These are phyloP conservation scores for Hypoxylon intermedium DNA, from an alignment of 495 filamentous ascomycete genomes.

Conservation along the genomic window DNA sequence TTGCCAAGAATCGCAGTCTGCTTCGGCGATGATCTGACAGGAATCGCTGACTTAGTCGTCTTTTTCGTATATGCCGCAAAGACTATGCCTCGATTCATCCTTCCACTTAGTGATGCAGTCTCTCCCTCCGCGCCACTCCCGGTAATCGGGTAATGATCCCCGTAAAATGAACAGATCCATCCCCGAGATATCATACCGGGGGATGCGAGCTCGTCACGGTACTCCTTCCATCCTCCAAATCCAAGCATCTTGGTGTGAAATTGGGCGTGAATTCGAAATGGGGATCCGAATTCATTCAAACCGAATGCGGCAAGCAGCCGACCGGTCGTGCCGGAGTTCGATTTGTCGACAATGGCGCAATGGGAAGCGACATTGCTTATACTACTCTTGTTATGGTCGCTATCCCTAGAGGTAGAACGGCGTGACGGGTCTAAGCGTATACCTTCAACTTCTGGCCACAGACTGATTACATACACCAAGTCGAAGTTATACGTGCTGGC, in stretches of 20 bases:
- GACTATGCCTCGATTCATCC: slow-evolving; percentile 47
- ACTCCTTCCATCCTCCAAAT: slow-evolving; percentile 50
- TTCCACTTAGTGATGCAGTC: not conserved
- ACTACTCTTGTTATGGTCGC: not conserved
- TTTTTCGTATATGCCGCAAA: slow-evolving; percentile 49
- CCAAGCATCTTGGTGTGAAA: slow-evolving; percentile 49
- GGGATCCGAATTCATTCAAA: slow-evolving; percentile 42
- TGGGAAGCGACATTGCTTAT: not conserved
- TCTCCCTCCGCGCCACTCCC: not conserved
- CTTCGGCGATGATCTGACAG: slow-evolving; percentile 25
- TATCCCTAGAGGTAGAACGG: not conserved
- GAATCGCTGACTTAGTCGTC: slow-evolving; percentile 32
- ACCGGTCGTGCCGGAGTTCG: slow-evolving; percentile 39
- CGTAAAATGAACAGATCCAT: slow-evolving; percentile 52
- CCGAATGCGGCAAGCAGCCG: slow-evolving; percentile 52
- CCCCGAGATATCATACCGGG: slow-evolving; percentile 39
- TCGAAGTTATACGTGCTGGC: slow-evolving; percentile 51
- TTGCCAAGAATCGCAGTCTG: slow-evolving; percentile 30
- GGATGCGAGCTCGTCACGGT: slow-evolving; percentile 48
- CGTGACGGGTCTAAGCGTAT: slow-evolving; percentile 1
- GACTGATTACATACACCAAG: slow-evolving; percentile 53
- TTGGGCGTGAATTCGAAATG: slow-evolving; percentile 48
- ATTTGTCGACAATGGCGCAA: slow-evolving; percentile 2
- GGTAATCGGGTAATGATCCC: slow-evolving; percentile 24
- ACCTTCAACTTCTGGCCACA: slow-evolving; percentile 45